Base-by-base conservation (phyloP, 352 stramenopile species). In the Phytophthora tubulina region DNA sequence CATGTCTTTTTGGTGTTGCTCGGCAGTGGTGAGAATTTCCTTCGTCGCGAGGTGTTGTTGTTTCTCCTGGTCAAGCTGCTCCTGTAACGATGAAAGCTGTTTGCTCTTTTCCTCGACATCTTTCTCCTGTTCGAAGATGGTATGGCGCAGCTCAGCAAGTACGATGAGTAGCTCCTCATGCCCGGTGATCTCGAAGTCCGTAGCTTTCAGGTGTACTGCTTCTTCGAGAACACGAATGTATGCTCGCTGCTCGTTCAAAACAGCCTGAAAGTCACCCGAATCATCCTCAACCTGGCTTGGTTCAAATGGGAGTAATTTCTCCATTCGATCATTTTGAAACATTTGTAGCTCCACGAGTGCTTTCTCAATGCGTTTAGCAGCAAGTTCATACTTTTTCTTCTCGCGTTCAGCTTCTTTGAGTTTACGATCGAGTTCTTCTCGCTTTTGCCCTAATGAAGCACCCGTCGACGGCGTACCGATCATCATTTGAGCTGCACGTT, bases 191-290 rank as follows among this genome's bases (percentile, higher is more conserved):
- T 85, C 72, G 33, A 94, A 76, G 38, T 95, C 88, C 2, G 70
- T 78, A 8, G 88, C 88, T 60, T 91, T 93, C 2, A 95, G 31
- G 33, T 93, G 85, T 2, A 94, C 73, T 4, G 83, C 85, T 69
- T 93, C 85, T 75, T 95, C 88, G 8, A 95, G 79, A 27, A 95
- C 79, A 21, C 84, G 86, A 35, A 94, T 90, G 54, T 95, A 95
- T 0, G 81, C 66, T 27, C 76, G 66, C 42, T 95, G 85, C 36
- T 93, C 87, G 3, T 74, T 63, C 2, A 75, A 14, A 1, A 73
- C 39, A 4, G 30, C 39, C 3, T 61, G 38, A 3, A 79, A 49
- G 32, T 64, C 32, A 17, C n/a, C 21, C 21, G 21, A 27, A 27
- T 27, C 31, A 11, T 58, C 32, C n/a, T 68, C 54, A 63, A 7